These are phyloP conservation scores for Sarcodon aspratus DNA, from an alignment of 768 basidiomycete genomes.

Conservation along the genomic window DNA sequence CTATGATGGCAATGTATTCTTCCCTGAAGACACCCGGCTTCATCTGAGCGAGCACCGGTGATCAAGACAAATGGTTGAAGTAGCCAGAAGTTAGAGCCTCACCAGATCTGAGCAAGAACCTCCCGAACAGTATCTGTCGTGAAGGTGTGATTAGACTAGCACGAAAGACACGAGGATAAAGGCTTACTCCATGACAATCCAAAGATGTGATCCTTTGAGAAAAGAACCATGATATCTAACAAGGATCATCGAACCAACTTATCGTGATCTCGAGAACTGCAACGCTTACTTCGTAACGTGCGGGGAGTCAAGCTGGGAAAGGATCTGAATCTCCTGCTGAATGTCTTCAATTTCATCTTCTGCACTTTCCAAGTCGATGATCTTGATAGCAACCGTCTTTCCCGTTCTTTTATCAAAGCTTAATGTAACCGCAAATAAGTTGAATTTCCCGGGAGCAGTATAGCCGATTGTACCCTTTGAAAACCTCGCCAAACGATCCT, in stretches of 20 bases:
- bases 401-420: conserved; percentile 95
- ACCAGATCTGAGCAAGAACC: conserved; percentile 97
- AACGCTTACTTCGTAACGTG: conserved; percentile 84
- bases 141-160: neutral
- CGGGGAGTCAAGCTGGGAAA: conserved; percentile 91
- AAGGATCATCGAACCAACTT: conserved; percentile 7
- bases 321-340: conserved; percentile 96
- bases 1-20: conserved; percentile 97
- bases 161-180: neutral
- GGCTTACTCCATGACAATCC: conserved; percentile 96
- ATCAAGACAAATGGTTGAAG: conserved; percentile 2
- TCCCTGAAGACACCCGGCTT: conserved; percentile 97
- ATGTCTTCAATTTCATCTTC: conserved; percentile 99
- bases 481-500: conserved; percentile 99
- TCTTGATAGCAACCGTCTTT: conserved; percentile 98
- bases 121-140: conserved; percentile 82
- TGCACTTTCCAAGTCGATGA: conserved; percentile 97
- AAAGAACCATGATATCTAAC: conserved; percentile 88
- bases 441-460: conserved; percentile 3
- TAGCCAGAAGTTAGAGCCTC: conserved; percentile 17
- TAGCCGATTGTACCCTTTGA: conserved; percentile 63
- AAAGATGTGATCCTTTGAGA: conserved; percentile 90
- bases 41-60: conserved; percentile 46
- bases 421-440: conserved; percentile 2
- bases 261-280: conserved; percentile 9